phyloP scores from a whole-genome alignment of 306 rosid species.

The Vigna reflexopilosa region DNA sequence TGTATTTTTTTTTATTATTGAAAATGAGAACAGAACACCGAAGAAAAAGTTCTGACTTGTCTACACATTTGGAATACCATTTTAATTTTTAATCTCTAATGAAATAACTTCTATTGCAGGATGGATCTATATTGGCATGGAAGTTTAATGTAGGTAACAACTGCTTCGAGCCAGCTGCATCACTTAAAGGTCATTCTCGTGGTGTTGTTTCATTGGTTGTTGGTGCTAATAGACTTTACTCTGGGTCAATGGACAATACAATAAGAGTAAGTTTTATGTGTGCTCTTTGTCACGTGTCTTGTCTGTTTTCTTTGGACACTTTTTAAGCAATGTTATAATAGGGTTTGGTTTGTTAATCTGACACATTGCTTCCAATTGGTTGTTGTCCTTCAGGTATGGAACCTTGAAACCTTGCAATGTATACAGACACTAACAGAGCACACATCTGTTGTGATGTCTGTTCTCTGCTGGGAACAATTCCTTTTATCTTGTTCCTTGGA shows the following conservation, averaged over 20 bases:
- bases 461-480: constrained; percentile 98
- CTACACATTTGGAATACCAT: constrained; percentile 3
- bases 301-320: not conserved
- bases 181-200: constrained; percentile 78
- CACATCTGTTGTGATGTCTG: constrained; percentile 92
- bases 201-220: constrained; percentile 92
- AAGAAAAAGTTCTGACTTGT: not conserved
- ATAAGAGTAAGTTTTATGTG: constrained; percentile 65
- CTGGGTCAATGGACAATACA: constrained; percentile 95
- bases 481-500: constrained; percentile 90
- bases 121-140: constrained; percentile 92
- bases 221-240: constrained; percentile 95
- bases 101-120: constrained; percentile 61
- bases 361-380: constrained; percentile 21
- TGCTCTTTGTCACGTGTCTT: constrained; percentile 11
- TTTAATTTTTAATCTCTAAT: constrained; percentile 25
- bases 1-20: not conserved
- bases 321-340: constrained; percentile 10
- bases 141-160: constrained; percentile 78
- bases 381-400: constrained; percentile 80
- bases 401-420: constrained; percentile 90
- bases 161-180: constrained; percentile 86
- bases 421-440: constrained; percentile 88
- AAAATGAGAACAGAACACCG: not conserved
- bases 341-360: constrained; percentile 26